Evolutionary conservation across 768 basidiomycete species (phyloP), one percentile per base, ranked within the genome.

Genomic region (Podaxis mareebaensis): DNA sequence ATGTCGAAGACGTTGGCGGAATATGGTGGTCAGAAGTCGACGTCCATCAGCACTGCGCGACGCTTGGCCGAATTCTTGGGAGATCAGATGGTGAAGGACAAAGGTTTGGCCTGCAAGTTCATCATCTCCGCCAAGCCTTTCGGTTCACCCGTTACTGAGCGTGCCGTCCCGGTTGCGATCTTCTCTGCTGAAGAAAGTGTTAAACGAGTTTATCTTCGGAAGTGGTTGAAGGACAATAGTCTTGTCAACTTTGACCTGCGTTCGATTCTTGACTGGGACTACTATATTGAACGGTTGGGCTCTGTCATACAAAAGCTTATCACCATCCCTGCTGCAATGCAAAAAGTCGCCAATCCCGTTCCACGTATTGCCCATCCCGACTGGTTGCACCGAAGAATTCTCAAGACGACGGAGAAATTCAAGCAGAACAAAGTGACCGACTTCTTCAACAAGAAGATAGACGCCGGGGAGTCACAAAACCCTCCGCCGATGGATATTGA

Each of bases 41-140:
- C 97, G 0, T 97, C 96, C 1, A 99, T 99, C 78, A 95, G 92
- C 67, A 99, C 97, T 0, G 97, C 97, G 3, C 88, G 85, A 67
- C 89, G 97, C 64, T 82, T 99, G 22, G 95, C 97, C 2, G 97
- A 99, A 73, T 99, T 99, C 78, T 77, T 99, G 61, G 97, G 97
- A 36, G 89, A 95, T 72, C 92, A 95, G 69, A 99, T 99, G 97
- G 96, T 99, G 69, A 98, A 98, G 75, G 97, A 99, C 79, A 99
- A 99, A 73, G 97, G 97, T 62, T 87, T 99, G 17, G 93, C 97
- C 8, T 99, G 97, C 83, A 95, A 95, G 72, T 99, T 99, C 77
- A 95, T 99, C 80, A 99, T 99, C 71, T 99, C 96, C 26, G 91
- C 91, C 2, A 92, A 91, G 70, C 97, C 97, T 2, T 78, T 83